phyloP scores from a whole-genome alignment of 495 filamentous ascomycete species.

The Xylaria intraflava region DNA sequence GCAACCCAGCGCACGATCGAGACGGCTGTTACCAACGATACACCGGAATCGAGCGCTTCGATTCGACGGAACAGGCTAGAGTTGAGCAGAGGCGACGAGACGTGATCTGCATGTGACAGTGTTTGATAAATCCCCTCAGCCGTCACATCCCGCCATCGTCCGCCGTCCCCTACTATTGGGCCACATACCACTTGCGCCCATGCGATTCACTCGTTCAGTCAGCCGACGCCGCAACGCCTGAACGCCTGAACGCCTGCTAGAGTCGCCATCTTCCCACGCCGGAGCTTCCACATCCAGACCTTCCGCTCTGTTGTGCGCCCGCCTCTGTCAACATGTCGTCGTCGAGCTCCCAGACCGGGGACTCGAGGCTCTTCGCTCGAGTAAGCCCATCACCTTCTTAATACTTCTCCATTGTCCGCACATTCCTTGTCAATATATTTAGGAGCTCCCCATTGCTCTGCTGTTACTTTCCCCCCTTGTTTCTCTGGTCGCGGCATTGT shows the following conservation, averaged over 20 bases:
- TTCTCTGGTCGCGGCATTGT: background rate
- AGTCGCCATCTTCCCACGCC: conserved; percentile 40
- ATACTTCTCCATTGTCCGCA: background rate
- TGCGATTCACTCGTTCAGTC: conserved; percentile 11
- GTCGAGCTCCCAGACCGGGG: conserved; percentile 67
- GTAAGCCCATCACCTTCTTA: conserved; percentile 56
- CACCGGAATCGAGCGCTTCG: background rate
- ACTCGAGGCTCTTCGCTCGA: conserved; percentile 98
- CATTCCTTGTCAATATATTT: background rate
- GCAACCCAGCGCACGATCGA: conserved; percentile 1
- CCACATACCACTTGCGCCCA: conserved; percentile 2
- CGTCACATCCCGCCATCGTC: conserved; percentile 16
- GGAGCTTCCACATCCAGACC: conserved; percentile 4
- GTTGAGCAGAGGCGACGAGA: conserved; percentile 14
- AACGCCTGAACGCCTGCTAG: conserved; percentile 2
- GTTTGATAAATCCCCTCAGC: conserved; percentile 20
- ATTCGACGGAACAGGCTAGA: conserved; percentile 12
- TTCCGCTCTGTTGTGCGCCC: background rate
- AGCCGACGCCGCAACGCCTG: background rate
- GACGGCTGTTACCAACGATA: background rate
- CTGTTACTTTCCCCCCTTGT: background rate
- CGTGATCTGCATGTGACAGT: conserved; percentile 24
- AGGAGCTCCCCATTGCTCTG: background rate
- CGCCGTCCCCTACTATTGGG: conserved; percentile 24
- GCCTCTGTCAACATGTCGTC: conserved; percentile 12